Evolutionary conservation across 768 basidiomycete species (phyloP).

Genomic region (Cantharellus cinnabarinus): DNA sequence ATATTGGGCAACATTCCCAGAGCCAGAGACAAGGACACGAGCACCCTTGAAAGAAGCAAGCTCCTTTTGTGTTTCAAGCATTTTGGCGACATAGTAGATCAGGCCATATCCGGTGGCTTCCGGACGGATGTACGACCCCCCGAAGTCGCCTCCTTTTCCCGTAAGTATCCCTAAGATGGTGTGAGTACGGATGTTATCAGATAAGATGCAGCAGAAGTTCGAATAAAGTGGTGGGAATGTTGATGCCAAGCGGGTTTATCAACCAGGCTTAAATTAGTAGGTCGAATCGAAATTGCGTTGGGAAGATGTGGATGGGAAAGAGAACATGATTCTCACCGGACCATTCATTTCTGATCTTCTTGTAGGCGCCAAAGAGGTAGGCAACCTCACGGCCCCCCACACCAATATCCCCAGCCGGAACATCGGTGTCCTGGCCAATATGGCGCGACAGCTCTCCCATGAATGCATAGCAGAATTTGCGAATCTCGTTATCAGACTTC

Average conservation of each 20-base stretch:
- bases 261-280: too few species aligned
- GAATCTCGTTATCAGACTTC: conserved; percentile 52
- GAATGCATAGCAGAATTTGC: conserved; percentile 50
- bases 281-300: not conserved
- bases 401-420: conserved; percentile 57
- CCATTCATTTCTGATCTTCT: conserved; percentile 51
- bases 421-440: conserved; percentile 56
- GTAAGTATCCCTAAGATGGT: conserved; percentile 31
- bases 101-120: conserved; percentile 57
- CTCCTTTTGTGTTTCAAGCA: conserved; percentile 11
- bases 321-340: conserved; percentile 18
- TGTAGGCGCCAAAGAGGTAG: conserved; percentile 62
- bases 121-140: conserved; percentile 52
- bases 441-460: conserved; percentile 56
- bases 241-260: too few species aligned
- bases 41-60: not conserved
- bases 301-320: not conserved
- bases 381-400: conserved; percentile 58
- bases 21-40: conserved; percentile 28
- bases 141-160: conserved; percentile 49
- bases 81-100: conserved; percentile 57
- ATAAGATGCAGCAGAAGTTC: too few species aligned
- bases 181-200: too few species aligned
- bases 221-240: too few species aligned
- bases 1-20: conserved; percentile 59